Conservation (phyloP, 2,329 filamentous ascomycete species). For the Ophiostoma ips region DNA sequence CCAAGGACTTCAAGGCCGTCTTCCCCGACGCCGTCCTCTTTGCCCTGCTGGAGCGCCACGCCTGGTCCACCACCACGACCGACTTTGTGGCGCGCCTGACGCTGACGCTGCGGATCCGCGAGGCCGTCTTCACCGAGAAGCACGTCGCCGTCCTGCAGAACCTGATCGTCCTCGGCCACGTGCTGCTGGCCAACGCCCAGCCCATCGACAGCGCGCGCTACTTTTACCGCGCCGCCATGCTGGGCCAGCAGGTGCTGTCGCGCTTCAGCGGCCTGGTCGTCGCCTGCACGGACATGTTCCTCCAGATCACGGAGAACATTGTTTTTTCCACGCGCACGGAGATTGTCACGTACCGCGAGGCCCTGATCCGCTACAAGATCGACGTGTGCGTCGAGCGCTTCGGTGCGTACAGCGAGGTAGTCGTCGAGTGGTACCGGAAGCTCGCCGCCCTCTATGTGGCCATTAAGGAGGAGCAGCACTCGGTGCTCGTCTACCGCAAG, state of each 20-base stretch:
- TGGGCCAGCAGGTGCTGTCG: constrained; percentile 29
- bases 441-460: constrained; percentile 24
- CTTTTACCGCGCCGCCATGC: constrained; percentile 38
- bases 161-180: constrained; percentile 23
- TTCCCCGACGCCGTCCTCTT: constrained; percentile 26
- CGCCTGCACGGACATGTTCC: constrained; percentile 23
- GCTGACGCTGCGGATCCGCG: constrained; percentile 22
- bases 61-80: constrained; percentile 16
- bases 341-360: constrained; percentile 23
- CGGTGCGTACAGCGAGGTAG: constrained; percentile 21
- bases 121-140: constrained; percentile 23
- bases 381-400: constrained; percentile 23
- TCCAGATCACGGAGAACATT: constrained; percentile 22
- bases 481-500: constrained; percentile 21
- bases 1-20: constrained; percentile 21
- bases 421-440: constrained; percentile 24
- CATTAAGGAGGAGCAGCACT: constrained; percentile 22
- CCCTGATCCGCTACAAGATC: constrained; percentile 26
- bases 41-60: constrained; percentile 21
- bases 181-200: constrained; percentile 18
- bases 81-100: constrained; percentile 20
- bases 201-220: constrained; percentile 18
- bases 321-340: constrained; percentile 22
- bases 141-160: constrained; percentile 23
- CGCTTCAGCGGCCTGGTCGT: constrained; percentile 21